Base-by-base conservation (phyloP, 768 basidiomycete genomes). In the Pholiota conissans region DNA sequence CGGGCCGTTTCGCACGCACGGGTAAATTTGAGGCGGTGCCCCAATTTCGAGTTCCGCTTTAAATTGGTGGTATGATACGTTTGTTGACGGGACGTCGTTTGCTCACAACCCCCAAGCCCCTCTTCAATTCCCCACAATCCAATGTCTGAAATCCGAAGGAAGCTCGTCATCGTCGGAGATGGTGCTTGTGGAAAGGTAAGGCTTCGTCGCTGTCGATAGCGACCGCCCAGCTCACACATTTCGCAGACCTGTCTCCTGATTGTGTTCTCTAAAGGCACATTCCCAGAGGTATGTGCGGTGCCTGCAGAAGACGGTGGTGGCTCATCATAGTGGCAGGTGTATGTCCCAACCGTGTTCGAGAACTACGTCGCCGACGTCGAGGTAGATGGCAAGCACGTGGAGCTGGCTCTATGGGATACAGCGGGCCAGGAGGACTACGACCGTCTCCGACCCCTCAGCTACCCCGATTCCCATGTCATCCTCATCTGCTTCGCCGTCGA, bases 341-440 rank as follows among this genome's bases (percentile, higher is more conserved):
- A 98, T 71, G 95, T 98, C 61, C 97, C 97, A 49, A 99, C 97
- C 58, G 97, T 99, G 51, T 99, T 98, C 66, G 97, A 99, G 83
- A 98, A 98, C 86, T 97, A 98, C 74, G 96, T 97, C 55, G 96
- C 96, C 65, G 95, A 98, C 73, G 95, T 98, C 49, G 94, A 98
- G 74, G 95, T 98, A 60, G 96, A 98, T 69, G 93, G 93, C 65
- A 98, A 96, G 79, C 93, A 95, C 71, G 95, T 98, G 66, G 97
- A 99, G 76, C 83, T 99, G 67, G 96, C 97, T 27, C 79, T 99
- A 67, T 98, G 97, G 97, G 97, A 98, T 95, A 98, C 97, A 52
- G 96, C 97, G 30, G 97, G 97, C 53, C 96, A 98, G 74, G 96
- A 98, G 77, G 97, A 98, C 74, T 98, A 98, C 74, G 97, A 98